Evolutionary conservation across 495 filamentous ascomycete genomes (phyloP), one percentile per base, ranked within the genome.

Genomic region (Evansstolkia leycettana): DNA sequence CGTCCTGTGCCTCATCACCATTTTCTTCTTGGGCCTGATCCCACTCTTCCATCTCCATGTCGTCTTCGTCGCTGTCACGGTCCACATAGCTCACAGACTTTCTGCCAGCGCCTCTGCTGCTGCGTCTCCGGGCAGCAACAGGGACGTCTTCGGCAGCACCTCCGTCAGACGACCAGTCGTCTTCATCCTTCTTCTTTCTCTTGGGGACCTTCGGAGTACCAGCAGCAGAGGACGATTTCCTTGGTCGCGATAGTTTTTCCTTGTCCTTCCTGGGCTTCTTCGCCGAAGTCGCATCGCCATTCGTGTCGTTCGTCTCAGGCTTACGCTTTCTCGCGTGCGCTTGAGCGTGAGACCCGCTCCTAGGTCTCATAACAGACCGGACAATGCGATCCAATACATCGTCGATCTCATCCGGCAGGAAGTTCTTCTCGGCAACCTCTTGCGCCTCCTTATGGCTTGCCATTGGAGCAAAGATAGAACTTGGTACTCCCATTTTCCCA

Each of bases 401-500:
- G n/a, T 85, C 80, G 23, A 92, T 58, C n/a, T 79, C 80, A 20
- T 87, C 80, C 1, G 84, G 80, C 2, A 93, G 61, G 52, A 78
- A 93, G 38, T 78, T 77, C 63, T 79, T 90, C 48, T 82, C 76
- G 1, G 87, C 83, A 39, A 94, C 81, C 39, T 78, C 70, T 45
- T 89, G 82, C 2, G 88, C 86, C 40, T 79, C 75, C 17, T 78
- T 72, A 45, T 90, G 85, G 46, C 73, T 82, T 27, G 70, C 59
- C 46, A 96, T 73, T 0, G 75, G 66, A 0, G 66, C 67, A 54
- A 89, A 99, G 16, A 96, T 68, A 5, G 77, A 78, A 19, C 69
- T 65, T 1, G 90, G 87, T 31, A 95, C 61, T 4, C 80, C 75
- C 41, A 90, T 67, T 54, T 93, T 94, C 11, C 71, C 77, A 1